Base-by-base conservation (phyloP, 2,329 filamentous ascomycete genomes). In the Fusarium sp. region DNA sequence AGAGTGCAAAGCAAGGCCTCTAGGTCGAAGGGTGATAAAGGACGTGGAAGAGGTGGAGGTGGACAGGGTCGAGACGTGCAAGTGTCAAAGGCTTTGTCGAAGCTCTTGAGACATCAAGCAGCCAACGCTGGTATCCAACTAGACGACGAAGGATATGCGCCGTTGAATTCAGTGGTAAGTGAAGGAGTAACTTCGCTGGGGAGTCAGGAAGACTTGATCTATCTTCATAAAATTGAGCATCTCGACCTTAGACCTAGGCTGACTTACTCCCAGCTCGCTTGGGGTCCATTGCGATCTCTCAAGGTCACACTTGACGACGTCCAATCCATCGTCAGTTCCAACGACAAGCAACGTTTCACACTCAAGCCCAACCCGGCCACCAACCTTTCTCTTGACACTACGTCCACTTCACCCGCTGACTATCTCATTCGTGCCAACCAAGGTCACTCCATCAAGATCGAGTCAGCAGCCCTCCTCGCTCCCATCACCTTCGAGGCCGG, bases 341-440 rank as follows among this genome's bases (percentile, higher is more conserved):
- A 94, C 76, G 92, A 95, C 75, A 99, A 99, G 82, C 92, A 98
- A 80, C 92, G 96, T 39, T 99, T 97, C 83, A 88, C 90, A 3
- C 85, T 98, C 75, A 90, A 94, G 54, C 87, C 87, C 45, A 86
- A 82, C 66, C 74, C 77, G 10, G 58, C 59, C 17, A 73, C 74
- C 40, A 75, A 76, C 55, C 71, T 74, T 4, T 67, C 63, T 7
- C 51, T 57, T 56, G 75, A 56, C 6, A 48, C 57, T 13, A 67
- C 74, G 18, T 77, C 78, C 20, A 76, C 77, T 10, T 83, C 91
- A 50, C 86, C 93, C 0, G 79, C 85, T 1, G 85, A 92, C 78
- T 98, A 91, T 83, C 85, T 97, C 33, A 98, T 99, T 81, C 94
- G 96, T 75, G 96, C 96, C 28, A 97, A 97, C 76, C 96, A 98